phyloP scores from a whole-genome alignment of 1,139 yeast species.

The Pichia sp. region DNA sequence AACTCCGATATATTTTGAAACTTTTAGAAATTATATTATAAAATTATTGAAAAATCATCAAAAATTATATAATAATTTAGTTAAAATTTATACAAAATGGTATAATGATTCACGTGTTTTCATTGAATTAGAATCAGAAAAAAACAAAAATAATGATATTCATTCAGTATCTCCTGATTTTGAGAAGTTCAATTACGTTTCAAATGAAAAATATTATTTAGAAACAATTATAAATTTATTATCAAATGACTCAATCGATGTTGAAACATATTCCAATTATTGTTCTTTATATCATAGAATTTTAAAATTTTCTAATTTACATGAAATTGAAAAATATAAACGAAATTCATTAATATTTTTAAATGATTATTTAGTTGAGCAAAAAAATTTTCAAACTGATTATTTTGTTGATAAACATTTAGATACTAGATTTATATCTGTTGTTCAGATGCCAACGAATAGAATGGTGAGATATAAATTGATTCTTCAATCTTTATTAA shows the following conservation, averaged over 20 bases:
- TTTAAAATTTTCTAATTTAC: constrained; percentile 31
- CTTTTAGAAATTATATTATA: constrained; percentile 25
- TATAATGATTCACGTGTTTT: constrained; percentile 16
- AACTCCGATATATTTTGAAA: constrained; percentile 29
- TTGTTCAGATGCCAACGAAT: constrained; percentile 48
- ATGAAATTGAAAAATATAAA: constrained; percentile 23
- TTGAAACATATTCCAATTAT: constrained; percentile 37
- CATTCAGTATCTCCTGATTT: constrained; percentile 21
- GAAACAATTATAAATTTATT: constrained; percentile 30
- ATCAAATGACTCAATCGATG: constrained; percentile 29
- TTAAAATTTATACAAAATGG: constrained; percentile 18
- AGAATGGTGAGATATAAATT: constrained; percentile 47
- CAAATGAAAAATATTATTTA: constrained; percentile 19
- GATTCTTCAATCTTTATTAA: constrained; percentile 37
- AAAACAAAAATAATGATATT: background rate
- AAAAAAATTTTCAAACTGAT: constrained; percentile 30
- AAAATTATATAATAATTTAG: constrained; percentile 23
- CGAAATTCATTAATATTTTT: constrained; percentile 21
- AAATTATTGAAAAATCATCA: constrained; percentile 30
- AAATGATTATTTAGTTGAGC: constrained; percentile 29
- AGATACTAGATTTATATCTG: constrained; percentile 34
- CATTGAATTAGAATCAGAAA: background rate
- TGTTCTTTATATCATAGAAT: constrained; percentile 39
- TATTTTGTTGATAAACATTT: constrained; percentile 31
- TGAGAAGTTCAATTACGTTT: constrained; percentile 18